These are phyloP conservation scores for Hypoxylon rubiginosum DNA, from an alignment of 2,329 filamentous ascomycete species.

Conservation along the genomic window DNA sequence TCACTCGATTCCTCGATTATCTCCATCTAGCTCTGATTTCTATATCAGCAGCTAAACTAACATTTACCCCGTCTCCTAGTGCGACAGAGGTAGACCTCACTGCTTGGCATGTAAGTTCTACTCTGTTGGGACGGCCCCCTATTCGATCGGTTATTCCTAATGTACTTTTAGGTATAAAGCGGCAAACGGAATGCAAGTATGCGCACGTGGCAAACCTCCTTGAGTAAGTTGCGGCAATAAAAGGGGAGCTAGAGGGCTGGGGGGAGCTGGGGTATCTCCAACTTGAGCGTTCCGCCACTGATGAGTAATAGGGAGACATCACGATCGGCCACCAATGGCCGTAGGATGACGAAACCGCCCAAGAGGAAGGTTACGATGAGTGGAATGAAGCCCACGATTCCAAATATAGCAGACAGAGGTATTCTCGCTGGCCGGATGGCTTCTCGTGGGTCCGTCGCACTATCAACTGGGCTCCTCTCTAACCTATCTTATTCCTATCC, in stretches of 20 bases:
- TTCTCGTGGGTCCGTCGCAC: slow-evolving; percentile 65
- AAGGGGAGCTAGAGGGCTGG: neutral
- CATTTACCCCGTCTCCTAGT: slow-evolving; percentile 61
- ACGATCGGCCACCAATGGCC: slow-evolving; percentile 80
- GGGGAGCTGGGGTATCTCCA: neutral
- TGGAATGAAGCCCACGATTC: slow-evolving; percentile 58
- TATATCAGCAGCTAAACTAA: slow-evolving; percentile 27
- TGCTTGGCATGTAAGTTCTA: slow-evolving; percentile 72
- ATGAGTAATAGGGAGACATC: slow-evolving; percentile 66
- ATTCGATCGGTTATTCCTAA: slow-evolving; percentile 28
- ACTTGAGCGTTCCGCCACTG: slow-evolving; percentile 8
- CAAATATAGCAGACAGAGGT: slow-evolving; percentile 69
- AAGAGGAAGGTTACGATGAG: slow-evolving; percentile 64
- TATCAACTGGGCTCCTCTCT: slow-evolving; percentile 74
- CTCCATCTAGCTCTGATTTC: neutral
- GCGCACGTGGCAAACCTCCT: slow-evolving; percentile 82
- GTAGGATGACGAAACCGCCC: slow-evolving; percentile 89
- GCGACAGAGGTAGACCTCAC: slow-evolving; percentile 79
- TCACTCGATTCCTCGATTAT: neutral
- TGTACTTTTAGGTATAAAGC: slow-evolving; percentile 73
- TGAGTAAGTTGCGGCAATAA: slow-evolving; percentile 66
- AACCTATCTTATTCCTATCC: slow-evolving; percentile 79
- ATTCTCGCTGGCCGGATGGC: slow-evolving; percentile 61
- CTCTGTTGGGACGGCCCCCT: slow-evolving; percentile 2
- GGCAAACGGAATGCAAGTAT: slow-evolving; percentile 81